Evolutionary conservation across 2,329 filamentous ascomycete genomes (phyloP).

Genomic region (Phaeosphaeria sp.): DNA sequence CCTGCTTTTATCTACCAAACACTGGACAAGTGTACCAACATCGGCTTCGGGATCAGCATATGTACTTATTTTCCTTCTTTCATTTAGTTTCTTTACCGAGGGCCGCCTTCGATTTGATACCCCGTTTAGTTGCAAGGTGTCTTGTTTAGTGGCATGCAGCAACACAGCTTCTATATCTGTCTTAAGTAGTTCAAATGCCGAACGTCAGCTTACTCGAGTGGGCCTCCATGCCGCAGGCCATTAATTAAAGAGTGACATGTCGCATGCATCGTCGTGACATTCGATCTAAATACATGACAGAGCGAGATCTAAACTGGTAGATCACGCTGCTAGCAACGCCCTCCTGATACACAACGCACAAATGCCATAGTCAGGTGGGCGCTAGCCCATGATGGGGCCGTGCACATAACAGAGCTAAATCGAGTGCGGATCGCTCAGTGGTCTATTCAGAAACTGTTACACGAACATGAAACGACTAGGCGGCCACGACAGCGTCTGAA

Average conservation of each 20-base stretch:
- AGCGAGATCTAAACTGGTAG: not conserved
- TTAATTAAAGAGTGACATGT: conserved; percentile 1
- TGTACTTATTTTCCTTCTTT: conserved; percentile 14
- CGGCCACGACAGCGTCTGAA: conserved; percentile 9
- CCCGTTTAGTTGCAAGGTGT: conserved; percentile 23
- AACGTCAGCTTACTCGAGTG: conserved; percentile 3
- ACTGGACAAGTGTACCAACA: conserved; percentile 7
- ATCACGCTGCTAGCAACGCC: not conserved
- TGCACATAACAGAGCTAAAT: conserved; percentile 3
- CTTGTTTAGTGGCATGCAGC: conserved; percentile 11
- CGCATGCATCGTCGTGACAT: conserved; percentile 2
- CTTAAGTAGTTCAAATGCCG: conserved; percentile 12
- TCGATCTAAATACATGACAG: conserved; percentile 2
- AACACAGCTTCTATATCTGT: conserved; percentile 17
- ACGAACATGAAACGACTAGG: conserved; percentile 8
- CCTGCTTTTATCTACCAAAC: conserved; percentile 4
- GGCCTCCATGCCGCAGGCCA: not conserved
- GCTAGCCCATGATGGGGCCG: conserved; percentile 4
- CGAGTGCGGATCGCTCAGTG: conserved; percentile 4
- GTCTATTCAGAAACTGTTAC: conserved; percentile 7
- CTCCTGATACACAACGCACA: not conserved
- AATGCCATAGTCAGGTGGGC: conserved; percentile 6
- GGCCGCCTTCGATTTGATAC: conserved; percentile 41
- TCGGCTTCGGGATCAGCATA: conserved; percentile 1
- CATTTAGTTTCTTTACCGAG: conserved; percentile 10